Conservation (phyloP, 352 stramenopile species). For the Salisapilia sapeloensis region DNA sequence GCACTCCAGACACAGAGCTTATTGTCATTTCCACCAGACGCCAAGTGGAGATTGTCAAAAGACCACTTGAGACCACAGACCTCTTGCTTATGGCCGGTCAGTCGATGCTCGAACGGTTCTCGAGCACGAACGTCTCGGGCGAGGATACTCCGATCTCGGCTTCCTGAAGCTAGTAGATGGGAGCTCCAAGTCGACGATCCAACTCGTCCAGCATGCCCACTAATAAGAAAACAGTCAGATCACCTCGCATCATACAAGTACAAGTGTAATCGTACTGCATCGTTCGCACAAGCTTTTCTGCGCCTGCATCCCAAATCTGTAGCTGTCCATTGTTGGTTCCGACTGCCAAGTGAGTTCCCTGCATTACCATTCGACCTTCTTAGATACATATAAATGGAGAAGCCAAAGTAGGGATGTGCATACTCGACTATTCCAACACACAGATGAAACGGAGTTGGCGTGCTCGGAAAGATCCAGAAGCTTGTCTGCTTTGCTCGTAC, state of each 20-base stretch:
- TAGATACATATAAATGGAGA: background rate
- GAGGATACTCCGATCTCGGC: constrained; percentile 88
- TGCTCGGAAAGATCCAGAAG: constrained; percentile 82
- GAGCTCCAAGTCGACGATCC: constrained; percentile 87
- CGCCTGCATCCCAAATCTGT: constrained; percentile 89
- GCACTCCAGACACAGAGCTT: constrained; percentile 95
- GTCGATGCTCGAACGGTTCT: constrained; percentile 27
- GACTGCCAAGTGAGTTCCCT: constrained; percentile 85
- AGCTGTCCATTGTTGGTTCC: constrained; percentile 89
- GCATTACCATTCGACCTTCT: background rate
- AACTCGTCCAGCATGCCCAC: constrained; percentile 84
- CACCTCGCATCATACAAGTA: background rate
- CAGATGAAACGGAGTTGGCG: constrained; percentile 81
- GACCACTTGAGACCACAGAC: constrained; percentile 96
- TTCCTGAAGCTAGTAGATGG: constrained; percentile 86
- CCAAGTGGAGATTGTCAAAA: constrained; percentile 83
- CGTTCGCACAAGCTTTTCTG: constrained; percentile 77
- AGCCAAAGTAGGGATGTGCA: too few relatives aligned
- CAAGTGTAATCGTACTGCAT: constrained; percentile 46
- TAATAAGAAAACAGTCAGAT: constrained; percentile 6
- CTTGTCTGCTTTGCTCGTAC: constrained; percentile 86
- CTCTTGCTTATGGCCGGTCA: constrained; percentile 64
- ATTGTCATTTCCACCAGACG: constrained; percentile 96
- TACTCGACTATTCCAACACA: constrained; percentile 87
- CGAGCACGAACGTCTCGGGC: constrained; percentile 81